Conservation (phyloP, 768 basidiomycete species). For the Porpolomopsis calyptriformis region DNA sequence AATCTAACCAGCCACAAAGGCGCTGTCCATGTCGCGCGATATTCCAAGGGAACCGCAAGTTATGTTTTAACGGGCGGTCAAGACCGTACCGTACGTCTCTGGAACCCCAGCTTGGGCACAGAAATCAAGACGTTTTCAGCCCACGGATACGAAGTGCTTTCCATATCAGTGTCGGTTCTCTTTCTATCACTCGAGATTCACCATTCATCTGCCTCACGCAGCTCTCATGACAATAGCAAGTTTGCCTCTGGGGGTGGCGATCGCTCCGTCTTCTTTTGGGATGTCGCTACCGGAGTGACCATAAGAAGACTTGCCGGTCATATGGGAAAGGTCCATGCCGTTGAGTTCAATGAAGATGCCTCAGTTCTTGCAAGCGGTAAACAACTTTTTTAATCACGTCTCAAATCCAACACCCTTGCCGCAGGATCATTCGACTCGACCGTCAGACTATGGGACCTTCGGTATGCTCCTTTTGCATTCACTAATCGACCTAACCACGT, state of each 20-base stretch:
- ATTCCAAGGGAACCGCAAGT: slow-evolving; percentile 78
- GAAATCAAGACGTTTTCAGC: slow-evolving; percentile 86
- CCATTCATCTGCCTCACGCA: slow-evolving; percentile 20
- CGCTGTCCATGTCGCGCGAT: slow-evolving; percentile 82
- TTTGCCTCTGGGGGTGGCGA: slow-evolving; percentile 94
- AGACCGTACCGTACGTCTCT: slow-evolving; percentile 80
- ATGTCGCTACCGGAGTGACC: slow-evolving; percentile 81
- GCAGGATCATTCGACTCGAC: slow-evolving; percentile 88
- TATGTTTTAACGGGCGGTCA: slow-evolving; percentile 92
- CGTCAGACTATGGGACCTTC: slow-evolving; percentile 84
- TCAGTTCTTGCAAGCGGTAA: slow-evolving; percentile 81
- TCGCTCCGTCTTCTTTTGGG: slow-evolving; percentile 89
- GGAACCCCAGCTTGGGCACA: slow-evolving; percentile 80
- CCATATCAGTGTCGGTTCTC: slow-evolving; percentile 68
- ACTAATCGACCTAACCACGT: neutral
- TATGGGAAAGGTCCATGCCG: slow-evolving; percentile 79
- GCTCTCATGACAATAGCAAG: slow-evolving; percentile 86
- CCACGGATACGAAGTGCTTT: slow-evolving; percentile 93
- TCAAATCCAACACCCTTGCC: neutral
- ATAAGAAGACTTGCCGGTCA: slow-evolving; percentile 80
- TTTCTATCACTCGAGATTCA: no score
- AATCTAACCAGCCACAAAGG: slow-evolving; percentile 65
- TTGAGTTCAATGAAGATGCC: slow-evolving; percentile 84
- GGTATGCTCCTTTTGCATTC: slow-evolving; percentile 33
- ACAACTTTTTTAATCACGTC: slow-evolving; percentile 11